A percentile compares a stretch with the other conserved stretches of the same genome.
These are phyloP conservation scores for Aegilops umbellulata DNA, from an alignment of 176 grass and related monocot genomes.

Conservation along the genomic window DNA sequence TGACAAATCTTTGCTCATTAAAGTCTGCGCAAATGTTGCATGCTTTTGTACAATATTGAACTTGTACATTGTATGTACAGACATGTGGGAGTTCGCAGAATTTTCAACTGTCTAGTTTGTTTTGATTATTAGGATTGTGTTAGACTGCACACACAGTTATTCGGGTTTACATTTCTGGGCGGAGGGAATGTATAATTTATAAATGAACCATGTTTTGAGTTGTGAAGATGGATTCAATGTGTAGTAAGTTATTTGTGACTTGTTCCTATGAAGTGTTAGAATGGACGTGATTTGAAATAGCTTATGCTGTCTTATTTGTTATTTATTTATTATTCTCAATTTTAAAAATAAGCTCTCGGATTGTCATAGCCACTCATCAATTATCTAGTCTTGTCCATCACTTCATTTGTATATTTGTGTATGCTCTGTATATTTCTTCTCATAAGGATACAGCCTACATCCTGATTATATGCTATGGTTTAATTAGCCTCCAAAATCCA, in stretches of 20 bases:
- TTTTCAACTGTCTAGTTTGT: background rate
- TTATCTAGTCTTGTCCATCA: background rate
- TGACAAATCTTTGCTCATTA: background rate
- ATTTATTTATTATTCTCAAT: background rate
- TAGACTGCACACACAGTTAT: background rate
- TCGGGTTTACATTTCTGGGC: background rate
- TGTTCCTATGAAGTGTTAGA: background rate
- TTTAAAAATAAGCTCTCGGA: background rate
- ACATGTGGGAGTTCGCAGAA: background rate
- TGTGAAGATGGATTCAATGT: background rate
- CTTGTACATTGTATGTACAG: background rate
- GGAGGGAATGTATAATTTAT: background rate
- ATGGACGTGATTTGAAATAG: background rate
- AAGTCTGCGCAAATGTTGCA: background rate
- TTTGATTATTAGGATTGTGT: background rate
- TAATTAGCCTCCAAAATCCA: background rate
- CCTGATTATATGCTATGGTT: background rate
- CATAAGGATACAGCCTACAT: background rate
- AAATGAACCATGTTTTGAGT: background rate
- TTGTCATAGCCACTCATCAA: background rate
- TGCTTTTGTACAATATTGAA: background rate
- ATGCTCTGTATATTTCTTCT: background rate
- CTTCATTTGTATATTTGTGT: background rate
- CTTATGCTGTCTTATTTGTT: background rate
- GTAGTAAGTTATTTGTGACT: background rate